Percentiles rank a stretch among this genome's conserved stretches.
phyloP scores from a whole-genome alignment of 2,329 filamentous ascomycete genomes.

The Ophiostoma piceae region DNA sequence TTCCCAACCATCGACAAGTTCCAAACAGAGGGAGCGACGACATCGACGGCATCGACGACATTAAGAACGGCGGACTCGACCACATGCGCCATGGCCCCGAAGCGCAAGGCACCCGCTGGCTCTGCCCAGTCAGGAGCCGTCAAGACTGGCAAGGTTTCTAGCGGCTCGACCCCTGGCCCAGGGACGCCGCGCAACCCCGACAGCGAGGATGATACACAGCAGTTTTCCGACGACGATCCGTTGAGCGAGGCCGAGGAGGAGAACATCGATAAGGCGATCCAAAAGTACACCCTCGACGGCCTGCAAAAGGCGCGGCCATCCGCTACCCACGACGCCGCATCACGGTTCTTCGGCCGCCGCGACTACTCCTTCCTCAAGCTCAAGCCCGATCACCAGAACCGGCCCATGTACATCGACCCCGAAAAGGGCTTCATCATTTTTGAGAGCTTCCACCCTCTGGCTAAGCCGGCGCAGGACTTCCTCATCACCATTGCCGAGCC shows the following conservation, averaged over 20 bases:
- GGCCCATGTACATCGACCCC: conserved; percentile 91
- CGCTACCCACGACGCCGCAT: conserved; percentile 31
- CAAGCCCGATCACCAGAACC: conserved; percentile 83
- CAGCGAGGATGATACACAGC: conserved; percentile 46
- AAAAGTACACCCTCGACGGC: conserved; percentile 53
- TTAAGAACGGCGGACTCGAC: not conserved
- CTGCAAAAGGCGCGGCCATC: conserved; percentile 18
- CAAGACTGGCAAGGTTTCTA: conserved; percentile 54
- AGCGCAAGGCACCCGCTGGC: conserved; percentile 59
- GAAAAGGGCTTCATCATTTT: conserved; percentile 80
- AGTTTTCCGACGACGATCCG: conserved; percentile 49
- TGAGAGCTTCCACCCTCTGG: conserved; percentile 87
- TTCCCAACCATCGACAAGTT: too few relatives aligned
- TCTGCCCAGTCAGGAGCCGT: conserved; percentile 38
- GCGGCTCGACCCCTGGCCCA: conserved; percentile 55
- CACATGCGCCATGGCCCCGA: conserved; percentile 50
- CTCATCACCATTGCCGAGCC: conserved; percentile 94
- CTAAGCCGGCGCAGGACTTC: conserved; percentile 85
- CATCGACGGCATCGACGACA: not conserved
- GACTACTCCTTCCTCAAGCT: conserved; percentile 80
- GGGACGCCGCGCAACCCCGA: conserved; percentile 55
- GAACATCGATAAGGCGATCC: conserved; percentile 53
- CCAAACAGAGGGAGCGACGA: not conserved
- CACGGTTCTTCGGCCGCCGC: conserved; percentile 33
- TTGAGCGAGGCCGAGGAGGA: conserved; percentile 49